Evolutionary conservation across 768 basidiomycete species (phyloP), one percentile per base, ranked within the genome.

Genomic region (Coprinellus aureogranulatus): DNA sequence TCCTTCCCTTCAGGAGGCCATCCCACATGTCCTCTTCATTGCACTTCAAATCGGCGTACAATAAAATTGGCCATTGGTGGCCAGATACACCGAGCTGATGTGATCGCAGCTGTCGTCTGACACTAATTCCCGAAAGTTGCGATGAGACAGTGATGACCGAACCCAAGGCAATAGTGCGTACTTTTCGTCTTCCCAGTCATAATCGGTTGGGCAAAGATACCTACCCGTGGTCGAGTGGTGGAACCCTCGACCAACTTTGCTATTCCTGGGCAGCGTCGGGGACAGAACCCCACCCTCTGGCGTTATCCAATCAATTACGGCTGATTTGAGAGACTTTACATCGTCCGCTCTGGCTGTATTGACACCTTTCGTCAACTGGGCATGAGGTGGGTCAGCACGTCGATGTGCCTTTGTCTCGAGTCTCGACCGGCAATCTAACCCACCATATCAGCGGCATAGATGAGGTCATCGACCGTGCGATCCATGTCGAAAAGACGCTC

Each of bases 161-260:
- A 2, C 9, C 4, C 18, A 2, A 1, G 16, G 27, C 12, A 53
- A 25, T 40, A 23, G 16, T n/a, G 52, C 63, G 14, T 46, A 62
- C 63, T 62, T 60, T 14, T 27, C 45, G 28, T 64, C 60, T 25
- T 57, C 41, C 60, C 60, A 64, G 20, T 64, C 30, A 31, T 46
- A 59, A 25, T 55, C 55, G 20, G 58, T 53, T 18, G 63, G 63
- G 28, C 58, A 62, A 20, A 64, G 58, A 20, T 61, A 54, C 28
- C 30, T 27, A 11, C 61, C 61, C 26, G 58, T 59, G 22, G 52
- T 40, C 31, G 59, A 51, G 45, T 64, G 57, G 28, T 42, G 37
- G 27, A 57, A 16, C 18, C 63, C 61, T 6, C 63, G 61, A 53
- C 25, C 48, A 28, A 25, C 11, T 5, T 49, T 49, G 48, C 2